phyloP scores from a whole-genome alignment of 2,329 filamentous ascomycete genomes.

The Aspergillus ochraceus region DNA sequence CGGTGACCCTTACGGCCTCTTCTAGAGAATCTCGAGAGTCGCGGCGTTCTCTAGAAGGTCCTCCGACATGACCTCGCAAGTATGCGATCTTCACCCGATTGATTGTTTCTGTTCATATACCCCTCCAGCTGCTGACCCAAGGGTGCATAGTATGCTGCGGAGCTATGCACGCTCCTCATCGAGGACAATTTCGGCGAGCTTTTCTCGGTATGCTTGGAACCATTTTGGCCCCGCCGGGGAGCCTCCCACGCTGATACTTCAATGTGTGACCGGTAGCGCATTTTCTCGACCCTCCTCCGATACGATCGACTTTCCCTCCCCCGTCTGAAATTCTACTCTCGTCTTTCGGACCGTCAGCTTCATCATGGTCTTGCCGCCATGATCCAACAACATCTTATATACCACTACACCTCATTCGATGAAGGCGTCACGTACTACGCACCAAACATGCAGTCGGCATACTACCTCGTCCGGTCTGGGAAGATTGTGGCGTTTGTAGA shows the following conservation, averaged over 20 bases:
- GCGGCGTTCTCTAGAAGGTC: conserved; percentile 73
- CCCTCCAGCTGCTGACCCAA: conserved; percentile 24
- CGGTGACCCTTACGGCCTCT: conserved; percentile 69
- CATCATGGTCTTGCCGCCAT: conserved; percentile 80
- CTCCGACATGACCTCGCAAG: conserved; percentile 54
- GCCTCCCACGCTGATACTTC: background rate
- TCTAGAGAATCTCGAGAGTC: conserved; percentile 65
- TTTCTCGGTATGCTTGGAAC: conserved; percentile 70
- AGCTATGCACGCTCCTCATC: conserved; percentile 88
- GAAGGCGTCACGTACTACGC: conserved; percentile 74
- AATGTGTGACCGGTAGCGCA: conserved; percentile 60
- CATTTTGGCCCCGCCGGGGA: background rate
- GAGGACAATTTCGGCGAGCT: conserved; percentile 89
- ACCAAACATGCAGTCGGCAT: conserved; percentile 76
- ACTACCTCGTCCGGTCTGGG: conserved; percentile 76
- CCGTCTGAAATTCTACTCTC: conserved; percentile 70
- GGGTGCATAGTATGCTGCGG: conserved; percentile 63
- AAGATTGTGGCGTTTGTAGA: conserved; percentile 78
- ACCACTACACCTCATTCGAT: conserved; percentile 66
- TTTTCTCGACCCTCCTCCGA: conserved; percentile 75
- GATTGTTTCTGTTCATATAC: conserved; percentile 16
- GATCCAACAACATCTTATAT: conserved; percentile 83
- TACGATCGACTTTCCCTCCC: conserved; percentile 74
- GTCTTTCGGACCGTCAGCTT: conserved; percentile 71
- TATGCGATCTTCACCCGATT: conserved; percentile 40